Percentiles rank a stretch among this genome's conserved stretches.
These are phyloP conservation scores for Pseudognaphalium luteoalbum DNA, from an alignment of 129 eudicot genomes.

Conservation along the genomic window DNA sequence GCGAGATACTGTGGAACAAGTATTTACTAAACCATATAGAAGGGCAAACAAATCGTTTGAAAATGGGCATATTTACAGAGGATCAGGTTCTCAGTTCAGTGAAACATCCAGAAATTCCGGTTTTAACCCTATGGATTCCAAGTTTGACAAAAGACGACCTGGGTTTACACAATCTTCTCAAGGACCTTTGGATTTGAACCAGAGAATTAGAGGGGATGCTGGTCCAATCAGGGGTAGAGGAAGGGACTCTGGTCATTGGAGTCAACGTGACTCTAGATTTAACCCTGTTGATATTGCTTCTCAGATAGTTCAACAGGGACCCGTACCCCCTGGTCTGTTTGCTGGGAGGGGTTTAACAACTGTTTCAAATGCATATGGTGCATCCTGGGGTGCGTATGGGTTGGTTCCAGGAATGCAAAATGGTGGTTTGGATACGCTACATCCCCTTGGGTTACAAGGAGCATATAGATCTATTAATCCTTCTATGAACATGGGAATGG, in stretches of 20 bases:
- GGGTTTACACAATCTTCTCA: constrained; percentile 48
- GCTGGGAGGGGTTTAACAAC: constrained; percentile 72
- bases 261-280: constrained; percentile 63
- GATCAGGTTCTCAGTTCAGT: constrained; percentile 58
- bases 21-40: constrained; percentile 56
- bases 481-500: constrained; percentile 68
- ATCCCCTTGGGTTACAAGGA: constrained; percentile 74
- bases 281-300: constrained; percentile 63
- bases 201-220: constrained; percentile 56
- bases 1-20: constrained; percentile 61
- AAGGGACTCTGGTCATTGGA: constrained; percentile 66
- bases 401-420: constrained; percentile 76
- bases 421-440: constrained; percentile 75
- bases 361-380: constrained; percentile 70
- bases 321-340: constrained; percentile 63
- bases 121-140: constrained; percentile 40
- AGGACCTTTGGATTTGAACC: constrained; percentile 57
- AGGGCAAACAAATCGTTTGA: constrained; percentile 65
- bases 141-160: constrained; percentile 64
- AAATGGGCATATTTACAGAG: constrained; percentile 59
- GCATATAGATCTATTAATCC: constrained; percentile 65
- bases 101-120: constrained; percentile 46
- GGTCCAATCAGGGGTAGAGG: constrained; percentile 81
- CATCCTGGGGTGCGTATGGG: constrained; percentile 82
- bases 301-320: constrained; percentile 61